A percentile compares a stretch with the other conserved stretches of the same genome.
phyloP scores from a whole-genome alignment of 495 filamentous ascomycete species.

The Penicillium subrubescens region DNA sequence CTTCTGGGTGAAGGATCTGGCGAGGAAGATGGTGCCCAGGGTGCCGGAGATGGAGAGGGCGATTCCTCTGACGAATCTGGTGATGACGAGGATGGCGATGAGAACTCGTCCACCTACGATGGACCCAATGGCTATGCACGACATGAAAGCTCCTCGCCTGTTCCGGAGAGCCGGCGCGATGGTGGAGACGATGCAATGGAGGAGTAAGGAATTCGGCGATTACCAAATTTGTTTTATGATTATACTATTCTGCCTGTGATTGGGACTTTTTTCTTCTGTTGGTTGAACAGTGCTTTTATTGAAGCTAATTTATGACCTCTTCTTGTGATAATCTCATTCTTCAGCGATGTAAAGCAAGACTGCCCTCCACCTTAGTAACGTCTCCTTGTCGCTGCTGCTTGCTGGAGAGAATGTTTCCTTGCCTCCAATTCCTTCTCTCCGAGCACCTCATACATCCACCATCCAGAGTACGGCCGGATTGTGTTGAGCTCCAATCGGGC shows the following conservation, averaged over 20 bases:
- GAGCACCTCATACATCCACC: background rate
- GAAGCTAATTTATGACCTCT: background rate
- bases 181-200: slow-evolving; percentile 38
- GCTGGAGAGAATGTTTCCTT: background rate
- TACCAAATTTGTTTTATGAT: slow-evolving; percentile 10
- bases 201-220: slow-evolving; percentile 23
- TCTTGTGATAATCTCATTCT: background rate
- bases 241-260: slow-evolving; percentile 8
- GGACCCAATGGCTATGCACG: slow-evolving; percentile 43
- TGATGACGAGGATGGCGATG: slow-evolving; percentile 43
- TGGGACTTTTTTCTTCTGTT: background rate
- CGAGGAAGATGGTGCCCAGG: slow-evolving; percentile 40
- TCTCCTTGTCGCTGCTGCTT: background rate
- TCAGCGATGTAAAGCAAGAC: background rate
- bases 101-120: slow-evolving; percentile 46
- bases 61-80: slow-evolving; percentile 36
- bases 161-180: slow-evolving; percentile 22
- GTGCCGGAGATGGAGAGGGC: slow-evolving; percentile 26
- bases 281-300: background rate
- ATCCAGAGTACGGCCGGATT: background rate
- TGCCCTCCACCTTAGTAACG: background rate
- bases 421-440: background rate
- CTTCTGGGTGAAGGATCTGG: slow-evolving; percentile 51
- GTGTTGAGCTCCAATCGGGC: background rate
- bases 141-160: slow-evolving; percentile 42